Base-by-base conservation (phyloP, 176 grass and related monocot species). In the Eragrostis curvula region DNA sequence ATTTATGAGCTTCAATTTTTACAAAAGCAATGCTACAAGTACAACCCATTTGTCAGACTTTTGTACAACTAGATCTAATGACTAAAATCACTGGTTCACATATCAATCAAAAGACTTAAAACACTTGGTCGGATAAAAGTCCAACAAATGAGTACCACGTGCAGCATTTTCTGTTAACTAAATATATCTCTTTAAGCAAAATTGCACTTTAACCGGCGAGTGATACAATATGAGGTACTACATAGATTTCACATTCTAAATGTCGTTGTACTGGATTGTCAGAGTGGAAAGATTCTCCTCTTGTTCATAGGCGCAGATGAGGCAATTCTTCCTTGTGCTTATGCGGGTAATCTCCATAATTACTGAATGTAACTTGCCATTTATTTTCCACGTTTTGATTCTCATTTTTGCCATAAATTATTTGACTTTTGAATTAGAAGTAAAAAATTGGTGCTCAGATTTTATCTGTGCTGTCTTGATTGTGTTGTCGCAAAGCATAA, bases 241-340 rank as follows among this genome's bases (percentile, higher is more conserved):
- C n/a, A n/a, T n/a, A n/a, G n/a, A n/a, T 84, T 98, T 81, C 90
- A 98, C 58, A 86, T 93, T 84, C 86, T 98, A 77, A 91, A 98
- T 98, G 96, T 98, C 92, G 86, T 98, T 6, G 71, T 95, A 36
- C 87, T 71, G 55, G 92, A 98, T 71, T 93, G 81, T 85, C 84
- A 98, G 42, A 90, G 75, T 91, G 92, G 90, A 56, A 88, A 75
- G 80, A 91, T 98, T 90, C 67, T 98, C 66, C 96, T 98, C 13
- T 89, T 98, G 80, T 93, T 88, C 48, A 98, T 95, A 89, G 96
- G 96, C 2, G 96, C 96, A 46, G 96, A 98, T 88, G 96, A 98
- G 72, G 58, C 90, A 39, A 79, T 93, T 83, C 81, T 98, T 83
- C 96, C 96, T 66, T 89, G 84, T 73, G 85, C 92, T 84, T 82